These are phyloP conservation scores for Dothistroma pini DNA, from an alignment of 2,329 filamentous ascomycete species.

Conservation along the genomic window DNA sequence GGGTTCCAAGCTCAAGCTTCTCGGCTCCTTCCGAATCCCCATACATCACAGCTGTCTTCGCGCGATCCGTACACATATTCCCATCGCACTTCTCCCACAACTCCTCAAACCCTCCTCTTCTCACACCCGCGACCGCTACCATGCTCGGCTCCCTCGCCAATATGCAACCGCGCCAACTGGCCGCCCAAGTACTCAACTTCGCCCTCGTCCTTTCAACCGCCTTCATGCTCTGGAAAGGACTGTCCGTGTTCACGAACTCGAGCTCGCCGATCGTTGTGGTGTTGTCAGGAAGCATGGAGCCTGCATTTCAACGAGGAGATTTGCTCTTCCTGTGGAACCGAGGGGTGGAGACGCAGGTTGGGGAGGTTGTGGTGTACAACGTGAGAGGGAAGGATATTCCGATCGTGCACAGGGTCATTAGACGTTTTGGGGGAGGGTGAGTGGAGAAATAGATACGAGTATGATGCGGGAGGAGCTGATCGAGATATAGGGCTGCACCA, in stretches of 20 bases:
- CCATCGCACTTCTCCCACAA: neutral
- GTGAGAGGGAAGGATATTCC: slow-evolving; percentile 92
- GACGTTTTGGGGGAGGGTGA: slow-evolving; percentile 61
- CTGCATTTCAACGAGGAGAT: slow-evolving; percentile 75
- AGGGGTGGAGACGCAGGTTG: slow-evolving; percentile 59
- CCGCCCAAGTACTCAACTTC: slow-evolving; percentile 83
- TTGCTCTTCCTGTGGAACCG: slow-evolving; percentile 75
- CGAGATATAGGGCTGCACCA: slow-evolving; percentile 40
- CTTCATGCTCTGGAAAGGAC: slow-evolving; percentile 89
- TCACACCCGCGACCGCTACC: slow-evolving; percentile 23
- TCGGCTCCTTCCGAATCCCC: neutral
- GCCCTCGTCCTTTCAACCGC: slow-evolving; percentile 84
- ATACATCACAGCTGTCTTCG: neutral
- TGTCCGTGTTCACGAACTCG: slow-evolving; percentile 70
- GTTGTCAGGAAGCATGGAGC: slow-evolving; percentile 81
- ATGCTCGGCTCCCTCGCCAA: slow-evolving; percentile 66
- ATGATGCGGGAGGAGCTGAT: neutral
- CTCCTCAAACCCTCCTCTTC: neutral
- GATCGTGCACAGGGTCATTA: slow-evolving; percentile 89
- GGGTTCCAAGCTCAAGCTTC: neutral
- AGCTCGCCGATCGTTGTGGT: slow-evolving; percentile 72
- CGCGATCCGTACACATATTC: neutral
- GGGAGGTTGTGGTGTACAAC: slow-evolving; percentile 76
- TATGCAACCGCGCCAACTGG: slow-evolving; percentile 73
- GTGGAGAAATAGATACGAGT: slow-evolving; percentile 23